Conservation (phyloP, 345 rosid species). For the thale cress (Arabidopsis thaliana) region DNA sequence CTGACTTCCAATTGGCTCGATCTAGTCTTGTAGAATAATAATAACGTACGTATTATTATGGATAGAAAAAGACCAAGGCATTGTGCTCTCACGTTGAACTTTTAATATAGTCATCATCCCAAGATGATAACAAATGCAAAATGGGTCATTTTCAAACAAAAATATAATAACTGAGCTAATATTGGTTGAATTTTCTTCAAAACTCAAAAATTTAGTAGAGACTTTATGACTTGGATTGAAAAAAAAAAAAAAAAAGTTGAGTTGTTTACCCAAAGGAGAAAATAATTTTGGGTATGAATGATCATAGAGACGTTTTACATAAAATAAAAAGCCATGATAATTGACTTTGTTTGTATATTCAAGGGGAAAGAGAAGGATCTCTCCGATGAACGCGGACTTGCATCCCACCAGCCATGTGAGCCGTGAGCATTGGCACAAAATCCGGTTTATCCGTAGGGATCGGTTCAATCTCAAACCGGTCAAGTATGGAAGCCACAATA, state of each 20-base stretch:
- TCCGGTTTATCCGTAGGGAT: constrained; percentile 43
- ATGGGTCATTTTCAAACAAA: neutral
- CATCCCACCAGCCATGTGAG: constrained; percentile 70
- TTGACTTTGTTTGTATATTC: neutral
- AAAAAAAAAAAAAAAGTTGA: neutral
- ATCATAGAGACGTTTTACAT: neutral
- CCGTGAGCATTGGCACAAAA: constrained; percentile 59
- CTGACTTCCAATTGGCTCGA: neutral
- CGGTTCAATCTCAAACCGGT: constrained; percentile 48
- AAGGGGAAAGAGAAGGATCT: constrained; percentile 23
- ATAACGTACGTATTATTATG: neutral
- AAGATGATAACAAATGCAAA: neutral
- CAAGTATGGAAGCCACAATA: constrained; percentile 52
- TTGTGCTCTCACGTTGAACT: neutral
- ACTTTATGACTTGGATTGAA: neutral
- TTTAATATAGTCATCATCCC: neutral
- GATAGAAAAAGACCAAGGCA: neutral
- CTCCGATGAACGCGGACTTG: constrained; percentile 54
- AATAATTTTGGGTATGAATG: neutral
- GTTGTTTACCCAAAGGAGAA: neutral
- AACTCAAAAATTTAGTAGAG: neutral
- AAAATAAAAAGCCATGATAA: neutral
- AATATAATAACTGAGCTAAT: neutral
- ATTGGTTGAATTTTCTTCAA: neutral
- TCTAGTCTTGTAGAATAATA: neutral